These are phyloP conservation scores for Spinacia oleracea DNA, from an alignment of 179 eudicot genomes.

Conservation along the genomic window DNA sequence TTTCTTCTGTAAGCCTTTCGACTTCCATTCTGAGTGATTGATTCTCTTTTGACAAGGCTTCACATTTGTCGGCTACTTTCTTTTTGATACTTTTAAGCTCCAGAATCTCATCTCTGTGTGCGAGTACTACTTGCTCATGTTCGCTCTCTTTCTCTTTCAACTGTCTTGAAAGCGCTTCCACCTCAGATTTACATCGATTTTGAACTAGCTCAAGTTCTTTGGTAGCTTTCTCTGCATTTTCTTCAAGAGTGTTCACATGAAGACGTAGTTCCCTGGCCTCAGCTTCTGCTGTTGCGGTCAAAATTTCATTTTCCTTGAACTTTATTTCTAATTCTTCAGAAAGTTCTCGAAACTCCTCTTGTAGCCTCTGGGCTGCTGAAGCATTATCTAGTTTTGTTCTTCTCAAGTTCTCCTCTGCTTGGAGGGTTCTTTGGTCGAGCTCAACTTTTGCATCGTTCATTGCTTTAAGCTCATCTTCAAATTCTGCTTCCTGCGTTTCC, in stretches of 20 bases:
- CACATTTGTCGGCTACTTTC: slow-evolving; percentile 35
- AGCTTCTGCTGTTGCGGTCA: slow-evolving; percentile 43
- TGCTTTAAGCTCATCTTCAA: slow-evolving; percentile 55
- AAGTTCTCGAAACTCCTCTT: slow-evolving; percentile 63
- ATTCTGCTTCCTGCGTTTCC: slow-evolving; percentile 57
- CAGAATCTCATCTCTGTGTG: slow-evolving; percentile 38
- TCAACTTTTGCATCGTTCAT: slow-evolving; percentile 44
- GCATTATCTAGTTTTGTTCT: slow-evolving; percentile 47
- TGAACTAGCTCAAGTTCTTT: slow-evolving; percentile 47
- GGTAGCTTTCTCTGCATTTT: slow-evolving; percentile 51
- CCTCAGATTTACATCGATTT: slow-evolving; percentile 38
- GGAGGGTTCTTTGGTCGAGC: slow-evolving; percentile 67
- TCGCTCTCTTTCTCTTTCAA: slow-evolving; percentile 40
- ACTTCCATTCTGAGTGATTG: slow-evolving; percentile 48
- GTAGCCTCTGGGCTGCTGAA: slow-evolving; percentile 56
- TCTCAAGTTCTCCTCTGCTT: slow-evolving; percentile 72
- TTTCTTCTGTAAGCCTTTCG: slow-evolving; percentile 55
- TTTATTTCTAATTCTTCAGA: slow-evolving; percentile 57
- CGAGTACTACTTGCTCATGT: slow-evolving; percentile 38
- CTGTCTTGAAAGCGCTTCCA: slow-evolving; percentile 45
- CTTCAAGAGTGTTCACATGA: slow-evolving; percentile 53
- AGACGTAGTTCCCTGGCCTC: slow-evolving; percentile 57
- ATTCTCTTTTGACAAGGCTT: slow-evolving; percentile 42
- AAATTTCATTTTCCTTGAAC: slow-evolving; percentile 66
- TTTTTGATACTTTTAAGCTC: slow-evolving; percentile 32